These are phyloP conservation scores for Xerocomellus chrysenteron DNA, from an alignment of 768 basidiomycete species.

Conservation along the genomic window DNA sequence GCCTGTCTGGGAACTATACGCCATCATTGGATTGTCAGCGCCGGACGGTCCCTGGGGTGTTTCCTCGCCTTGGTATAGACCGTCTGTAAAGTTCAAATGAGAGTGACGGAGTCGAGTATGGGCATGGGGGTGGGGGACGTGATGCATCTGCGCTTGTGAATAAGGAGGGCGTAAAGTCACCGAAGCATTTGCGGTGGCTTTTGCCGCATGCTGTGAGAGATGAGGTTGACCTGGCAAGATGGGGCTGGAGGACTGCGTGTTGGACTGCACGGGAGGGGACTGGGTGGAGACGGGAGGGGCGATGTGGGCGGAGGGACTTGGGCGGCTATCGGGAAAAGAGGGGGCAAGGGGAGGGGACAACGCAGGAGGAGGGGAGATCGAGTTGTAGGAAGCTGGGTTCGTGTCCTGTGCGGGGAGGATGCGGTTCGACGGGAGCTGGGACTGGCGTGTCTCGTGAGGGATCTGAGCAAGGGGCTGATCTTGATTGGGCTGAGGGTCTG, in stretches of 20 bases:
- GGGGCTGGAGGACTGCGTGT: constrained; percentile 18
- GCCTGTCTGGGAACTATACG: constrained; percentile 41
- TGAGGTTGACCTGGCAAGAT: constrained; percentile 14
- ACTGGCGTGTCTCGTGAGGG: constrained; percentile 10
- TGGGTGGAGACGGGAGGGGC: constrained; percentile 19
- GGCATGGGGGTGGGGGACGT: constrained; percentile 77
- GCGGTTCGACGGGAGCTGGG: constrained; percentile 17
- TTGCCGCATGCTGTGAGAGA: constrained; percentile 26
- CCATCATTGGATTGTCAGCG: constrained; percentile 48
- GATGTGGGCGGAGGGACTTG: constrained; percentile 14
- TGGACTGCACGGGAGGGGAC: constrained; percentile 24
- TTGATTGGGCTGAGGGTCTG: constrained; percentile 11
- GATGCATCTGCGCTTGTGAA: constrained; percentile 64
- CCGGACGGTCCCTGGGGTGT: constrained; percentile 24
- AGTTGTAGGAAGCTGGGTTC: constrained; percentile 10
- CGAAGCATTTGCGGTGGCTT: constrained; percentile 36
- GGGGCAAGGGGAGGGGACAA: constrained; percentile 19
- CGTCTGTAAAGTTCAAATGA: constrained; percentile 45
- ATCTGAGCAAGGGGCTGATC: constrained; percentile 2
- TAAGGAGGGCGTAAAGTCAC: constrained; percentile 61
- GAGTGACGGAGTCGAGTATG: constrained; percentile 73
- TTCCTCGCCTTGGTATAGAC: constrained; percentile 35
- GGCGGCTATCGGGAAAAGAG: constrained; percentile 19
- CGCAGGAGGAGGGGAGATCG: constrained; percentile 20
- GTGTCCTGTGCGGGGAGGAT: constrained; percentile 19